Evolutionary conservation across 169 alveolate genomes (phyloP).

Genomic region (Plasmodium gaboni): DNA sequence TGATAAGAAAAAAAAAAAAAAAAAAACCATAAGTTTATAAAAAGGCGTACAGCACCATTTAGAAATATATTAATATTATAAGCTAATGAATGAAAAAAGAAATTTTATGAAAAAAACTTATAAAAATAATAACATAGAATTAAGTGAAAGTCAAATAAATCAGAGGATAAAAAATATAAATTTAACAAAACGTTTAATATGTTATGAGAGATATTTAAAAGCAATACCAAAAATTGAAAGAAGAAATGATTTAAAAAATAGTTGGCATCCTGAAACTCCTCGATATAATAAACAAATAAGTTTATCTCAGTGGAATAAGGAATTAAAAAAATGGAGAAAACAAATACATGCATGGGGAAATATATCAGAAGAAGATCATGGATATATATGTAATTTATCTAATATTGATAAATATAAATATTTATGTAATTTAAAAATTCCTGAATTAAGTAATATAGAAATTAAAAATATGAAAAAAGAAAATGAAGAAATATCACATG

Average conservation of each 20-base stretch:
- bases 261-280: slow-evolving; percentile 86
- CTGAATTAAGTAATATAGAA: slow-evolving; percentile 69
- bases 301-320: slow-evolving; percentile 84
- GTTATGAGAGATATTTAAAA: slow-evolving; percentile 79
- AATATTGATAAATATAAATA: slow-evolving; percentile 63
- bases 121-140: slow-evolving; percentile 5
- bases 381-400: slow-evolving; percentile 73
- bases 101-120: slow-evolving; percentile 7
- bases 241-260: slow-evolving; percentile 60
- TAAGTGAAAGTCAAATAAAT: slow-evolving; percentile 42
- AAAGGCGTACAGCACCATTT: too few relatives aligned
- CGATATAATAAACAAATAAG: slow-evolving; percentile 76
- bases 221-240: slow-evolving; percentile 82
- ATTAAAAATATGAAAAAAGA: slow-evolving; percentile 67
- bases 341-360: slow-evolving; percentile 82
- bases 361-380: slow-evolving; percentile 42
- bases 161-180: slow-evolving; percentile 81
- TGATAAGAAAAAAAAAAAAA: too few relatives aligned
- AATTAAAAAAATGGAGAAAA: slow-evolving; percentile 83
- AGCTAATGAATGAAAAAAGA: slow-evolving; percentile 2
- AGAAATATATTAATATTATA: too few relatives aligned
- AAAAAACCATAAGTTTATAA: too few relatives aligned
- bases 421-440: slow-evolving; percentile 75
- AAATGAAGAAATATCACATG: slow-evolving; percentile 36
- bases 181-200: slow-evolving; percentile 80